These are phyloP conservation scores for Fusarium pseudocircinatum DNA, from an alignment of 2,329 filamentous ascomycete genomes.

Conservation along the genomic window DNA sequence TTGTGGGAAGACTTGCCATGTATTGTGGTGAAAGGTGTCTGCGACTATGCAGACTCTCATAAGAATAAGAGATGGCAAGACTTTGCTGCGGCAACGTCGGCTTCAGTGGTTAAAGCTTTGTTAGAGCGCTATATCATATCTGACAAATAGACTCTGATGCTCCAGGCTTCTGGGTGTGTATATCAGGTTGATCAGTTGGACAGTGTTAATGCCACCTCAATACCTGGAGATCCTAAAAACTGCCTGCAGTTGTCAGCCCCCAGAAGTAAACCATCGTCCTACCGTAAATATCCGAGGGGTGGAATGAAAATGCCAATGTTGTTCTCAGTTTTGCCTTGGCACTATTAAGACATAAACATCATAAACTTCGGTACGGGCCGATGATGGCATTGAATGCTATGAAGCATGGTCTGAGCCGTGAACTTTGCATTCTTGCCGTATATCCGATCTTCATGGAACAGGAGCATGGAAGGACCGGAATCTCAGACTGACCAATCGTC, in stretches of 20 bases:
- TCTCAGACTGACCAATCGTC: not conserved
- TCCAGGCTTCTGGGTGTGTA: accelerated
- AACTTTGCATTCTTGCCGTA: not conserved
- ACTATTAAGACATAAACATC: accelerated
- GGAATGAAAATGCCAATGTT: accelerated
- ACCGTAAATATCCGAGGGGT: accelerated
- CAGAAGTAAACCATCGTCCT: not conserved
- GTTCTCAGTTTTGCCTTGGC: too few species aligned
- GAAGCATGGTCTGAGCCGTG: not conserved
- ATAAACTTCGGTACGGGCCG: not conserved
- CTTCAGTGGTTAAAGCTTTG: not conserved
- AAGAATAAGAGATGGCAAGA: not conserved
- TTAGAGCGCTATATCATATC: not conserved
- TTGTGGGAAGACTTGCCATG: conserved; percentile 47
- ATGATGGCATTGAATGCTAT: too few species aligned
- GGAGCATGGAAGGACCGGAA: too few species aligned
- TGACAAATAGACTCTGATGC: not conserved
- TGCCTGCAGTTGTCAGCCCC: not conserved
- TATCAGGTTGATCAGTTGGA: too few species aligned
- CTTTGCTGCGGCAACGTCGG: not conserved
- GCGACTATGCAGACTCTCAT: conserved; percentile 2
- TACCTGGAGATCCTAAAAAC: accelerated
- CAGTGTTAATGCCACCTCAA: accelerated
- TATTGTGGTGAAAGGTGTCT: conserved; percentile 46
- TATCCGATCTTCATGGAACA: not conserved